phyloP scores from a whole-genome alignment of 495 filamentous ascomycete genomes.

The Tetracladium marchalianum region DNA sequence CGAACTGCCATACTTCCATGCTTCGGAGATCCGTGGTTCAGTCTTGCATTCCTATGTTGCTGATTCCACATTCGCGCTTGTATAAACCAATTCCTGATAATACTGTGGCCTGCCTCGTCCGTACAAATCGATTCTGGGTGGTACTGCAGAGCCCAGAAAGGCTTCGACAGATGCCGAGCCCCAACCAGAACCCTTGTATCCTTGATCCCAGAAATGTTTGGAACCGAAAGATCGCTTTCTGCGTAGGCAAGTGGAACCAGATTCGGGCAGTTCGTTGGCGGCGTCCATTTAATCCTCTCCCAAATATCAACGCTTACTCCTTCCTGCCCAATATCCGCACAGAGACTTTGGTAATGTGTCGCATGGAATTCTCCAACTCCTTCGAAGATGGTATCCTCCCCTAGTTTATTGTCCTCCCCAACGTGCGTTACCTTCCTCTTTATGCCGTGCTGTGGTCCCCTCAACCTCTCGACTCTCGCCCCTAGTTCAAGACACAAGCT shows the following conservation, averaged over 20 bases:
- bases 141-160: conserved; percentile 89
- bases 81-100: conserved; percentile 72
- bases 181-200: conserved; percentile 64
- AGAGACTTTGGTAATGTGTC: conserved; percentile 83
- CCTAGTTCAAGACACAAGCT: conserved; percentile 63
- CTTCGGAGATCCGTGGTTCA: neutral
- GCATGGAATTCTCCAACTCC: conserved; percentile 51
- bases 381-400: conserved; percentile 29
- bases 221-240: conserved; percentile 25
- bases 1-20: conserved; percentile 7
- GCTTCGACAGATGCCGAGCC: conserved; percentile 55
- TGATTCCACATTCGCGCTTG: conserved; percentile 45
- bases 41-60: conserved; percentile 3
- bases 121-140: conserved; percentile 94
- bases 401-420: conserved; percentile 20
- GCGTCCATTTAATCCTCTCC: conserved; percentile 12
- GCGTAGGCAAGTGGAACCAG: conserved; percentile 61
- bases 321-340: conserved; percentile 46
- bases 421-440: conserved; percentile 51
- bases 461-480: conserved; percentile 49
- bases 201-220: conserved; percentile 16
- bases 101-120: conserved; percentile 47
- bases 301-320: conserved; percentile 23
- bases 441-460: conserved; percentile 71
- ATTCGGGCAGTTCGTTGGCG: conserved; percentile 13